phyloP scores from a whole-genome alignment of 371 early-diverging fungal genomes.

The Syncephalastrum racemosum region DNA sequence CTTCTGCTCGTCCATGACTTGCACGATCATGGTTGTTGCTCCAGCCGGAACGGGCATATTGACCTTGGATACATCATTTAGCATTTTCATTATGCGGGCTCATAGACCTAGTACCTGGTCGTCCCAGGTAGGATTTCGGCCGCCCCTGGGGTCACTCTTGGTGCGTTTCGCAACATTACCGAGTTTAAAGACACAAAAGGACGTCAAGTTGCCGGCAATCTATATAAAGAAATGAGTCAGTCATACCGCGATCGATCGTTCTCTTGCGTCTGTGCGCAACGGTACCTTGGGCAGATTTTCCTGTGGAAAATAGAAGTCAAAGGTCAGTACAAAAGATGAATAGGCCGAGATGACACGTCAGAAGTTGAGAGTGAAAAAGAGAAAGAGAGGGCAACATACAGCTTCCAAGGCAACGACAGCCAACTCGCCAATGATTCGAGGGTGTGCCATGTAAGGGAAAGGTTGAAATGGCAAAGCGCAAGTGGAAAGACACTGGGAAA shows the following conservation, averaged over 20 bases:
- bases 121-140: slow-evolving; percentile 53
- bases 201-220: slow-evolving; percentile 17
- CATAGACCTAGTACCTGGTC: slow-evolving; percentile 40
- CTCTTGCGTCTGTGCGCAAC: background rate
- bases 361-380: no score
- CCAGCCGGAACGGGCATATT: slow-evolving; percentile 45
- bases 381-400: slow-evolving; percentile 23
- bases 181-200: slow-evolving; percentile 43
- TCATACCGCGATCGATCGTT: background rate
- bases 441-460: slow-evolving; percentile 18
- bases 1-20: slow-evolving; percentile 28
- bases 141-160: slow-evolving; percentile 41
- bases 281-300: slow-evolving; percentile 24
- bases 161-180: slow-evolving; percentile 36
- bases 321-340: background rate
- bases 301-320: slow-evolving; percentile 3
- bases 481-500: slow-evolving; percentile 3
- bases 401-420: slow-evolving; percentile 52
- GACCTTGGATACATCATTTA: slow-evolving; percentile 21
- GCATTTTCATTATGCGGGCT: background rate
- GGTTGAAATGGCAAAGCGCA: background rate
- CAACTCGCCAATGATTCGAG: slow-evolving; percentile 39
- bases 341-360: background rate
- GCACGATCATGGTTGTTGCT: slow-evolving; percentile 31
- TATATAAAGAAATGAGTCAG: slow-evolving; percentile 4